Conservation (phyloP, 2,329 filamentous ascomycete species). For the Verticillium albo-atrum region DNA sequence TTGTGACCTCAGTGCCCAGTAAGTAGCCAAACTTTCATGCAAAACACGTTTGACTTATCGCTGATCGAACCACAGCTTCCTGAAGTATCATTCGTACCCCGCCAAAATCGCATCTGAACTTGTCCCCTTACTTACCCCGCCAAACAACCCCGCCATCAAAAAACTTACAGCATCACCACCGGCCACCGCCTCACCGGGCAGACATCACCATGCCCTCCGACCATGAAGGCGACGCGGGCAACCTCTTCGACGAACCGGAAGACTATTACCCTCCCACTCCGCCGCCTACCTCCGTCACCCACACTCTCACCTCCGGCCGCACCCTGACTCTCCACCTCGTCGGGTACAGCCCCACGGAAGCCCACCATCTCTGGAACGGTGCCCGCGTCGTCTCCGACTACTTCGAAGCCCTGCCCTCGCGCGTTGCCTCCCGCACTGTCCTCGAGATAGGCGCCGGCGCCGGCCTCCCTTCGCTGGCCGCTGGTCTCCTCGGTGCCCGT, state of each 20-base stretch:
- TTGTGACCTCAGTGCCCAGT: not conserved
- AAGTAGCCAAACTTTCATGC: not conserved
- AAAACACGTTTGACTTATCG: not conserved
- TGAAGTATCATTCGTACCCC: not conserved
- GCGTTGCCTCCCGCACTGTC: conserved; percentile 65
- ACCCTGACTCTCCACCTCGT: conserved; percentile 72
- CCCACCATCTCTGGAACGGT: conserved; percentile 89
- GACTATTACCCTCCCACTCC: conserved; percentile 77
- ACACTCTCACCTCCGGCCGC: conserved; percentile 64
- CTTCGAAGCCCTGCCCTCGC: conserved; percentile 63
- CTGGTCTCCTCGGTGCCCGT: conserved; percentile 65
- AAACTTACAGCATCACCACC: no score
- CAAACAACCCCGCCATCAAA: not conserved
- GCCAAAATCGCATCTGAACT: not conserved
- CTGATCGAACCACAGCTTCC: not conserved
- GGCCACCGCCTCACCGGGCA: not conserved
- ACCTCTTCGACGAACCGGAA: conserved; percentile 75
- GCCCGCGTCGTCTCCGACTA: conserved; percentile 73
- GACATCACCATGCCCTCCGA: conserved; percentile 21
- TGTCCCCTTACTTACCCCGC: no score
- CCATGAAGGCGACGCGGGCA: conserved; percentile 32
- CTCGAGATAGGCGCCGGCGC: conserved; percentile 88
- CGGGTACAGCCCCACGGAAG: conserved; percentile 84
- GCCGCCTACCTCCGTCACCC: conserved; percentile 66
- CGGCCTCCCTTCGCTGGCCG: conserved; percentile 76